Evolutionary conservation across 2,329 filamentous ascomycete genomes (phyloP).

Genomic region (Penicillium sclerotiorum): DNA sequence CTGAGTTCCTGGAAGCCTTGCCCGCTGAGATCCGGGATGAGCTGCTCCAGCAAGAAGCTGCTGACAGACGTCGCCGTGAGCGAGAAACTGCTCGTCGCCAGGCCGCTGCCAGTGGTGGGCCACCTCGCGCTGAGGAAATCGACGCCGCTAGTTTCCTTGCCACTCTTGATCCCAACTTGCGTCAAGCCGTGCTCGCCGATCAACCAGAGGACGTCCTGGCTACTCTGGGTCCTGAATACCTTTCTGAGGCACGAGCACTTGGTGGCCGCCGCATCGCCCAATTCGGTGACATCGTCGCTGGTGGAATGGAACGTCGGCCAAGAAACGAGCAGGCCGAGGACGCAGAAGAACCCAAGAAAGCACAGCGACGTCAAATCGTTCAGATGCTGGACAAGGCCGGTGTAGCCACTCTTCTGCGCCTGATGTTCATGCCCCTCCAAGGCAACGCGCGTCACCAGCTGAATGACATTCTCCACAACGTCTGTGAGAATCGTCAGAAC

Average conservation of each 20-base stretch:
- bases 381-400: constrained; percentile 98
- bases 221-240: constrained; percentile 80
- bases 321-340: constrained; percentile 44
- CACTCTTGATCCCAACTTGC: constrained; percentile 80
- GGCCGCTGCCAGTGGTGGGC: constrained; percentile 48
- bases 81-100: constrained; percentile 78
- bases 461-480: constrained; percentile 83
- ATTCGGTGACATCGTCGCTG: constrained; percentile 47
- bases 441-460: constrained; percentile 82
- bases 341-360: constrained; percentile 58
- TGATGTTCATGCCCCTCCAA: constrained; percentile 96
- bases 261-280: constrained; percentile 60
- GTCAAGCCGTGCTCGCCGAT: constrained; percentile 85
- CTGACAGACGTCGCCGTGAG: constrained; percentile 84
- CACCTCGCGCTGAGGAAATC: constrained; percentile 74
- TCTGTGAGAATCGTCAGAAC: constrained; percentile 96
- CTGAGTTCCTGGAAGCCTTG: constrained; percentile 90
- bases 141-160: constrained; percentile 90
- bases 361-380: constrained; percentile 77
- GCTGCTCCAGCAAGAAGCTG: constrained; percentile 85
- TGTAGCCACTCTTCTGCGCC: constrained; percentile 90
- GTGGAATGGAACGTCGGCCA: constrained; percentile 37
- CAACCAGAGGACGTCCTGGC: constrained; percentile 87
- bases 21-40: constrained; percentile 89
- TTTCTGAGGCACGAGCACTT: constrained; percentile 79